A percentile compares a stretch with the other conserved stretches of the same genome.
Evolutionary conservation across 495 filamentous ascomycete genomes (phyloP).

Genomic region (Apodospora peruviana): DNA sequence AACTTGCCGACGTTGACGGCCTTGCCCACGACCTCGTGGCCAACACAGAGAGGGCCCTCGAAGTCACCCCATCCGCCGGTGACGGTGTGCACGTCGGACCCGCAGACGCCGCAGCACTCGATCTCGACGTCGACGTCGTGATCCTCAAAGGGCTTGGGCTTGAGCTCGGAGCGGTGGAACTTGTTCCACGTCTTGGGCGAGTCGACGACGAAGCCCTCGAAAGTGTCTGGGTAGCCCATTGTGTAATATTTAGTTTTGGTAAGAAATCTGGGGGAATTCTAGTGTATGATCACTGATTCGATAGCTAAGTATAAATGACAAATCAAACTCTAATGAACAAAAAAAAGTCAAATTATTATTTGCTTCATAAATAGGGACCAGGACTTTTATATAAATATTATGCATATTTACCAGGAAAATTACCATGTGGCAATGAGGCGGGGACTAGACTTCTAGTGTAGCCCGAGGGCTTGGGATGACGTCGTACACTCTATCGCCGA

Average conservation of each 20-base stretch:
- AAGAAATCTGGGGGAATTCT: not conserved
- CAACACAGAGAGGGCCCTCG: constrained; percentile 62
- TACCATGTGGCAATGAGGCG: no score
- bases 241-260: constrained; percentile 10
- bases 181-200: constrained; percentile 24
- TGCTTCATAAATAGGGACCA: no score
- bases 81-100: constrained; percentile 72
- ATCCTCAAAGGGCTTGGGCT: constrained; percentile 70
- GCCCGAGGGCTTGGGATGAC: not conserved
- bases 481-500: constrained; percentile 7
- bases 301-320: not conserved
- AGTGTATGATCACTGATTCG: not conserved
- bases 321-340: no score
- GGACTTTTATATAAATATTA: no score
- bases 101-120: constrained; percentile 68
- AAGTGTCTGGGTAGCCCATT: constrained; percentile 76
- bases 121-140: constrained; percentile 66
- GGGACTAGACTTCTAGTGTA: not conserved
- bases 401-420: no score
- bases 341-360: no score
- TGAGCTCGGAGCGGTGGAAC: constrained; percentile 48
- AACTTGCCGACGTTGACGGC: constrained; percentile 60
- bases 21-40: constrained; percentile 70
- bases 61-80: constrained; percentile 70
- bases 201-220: constrained; percentile 56